Base-by-base conservation (phyloP, 2,329 filamentous ascomycete genomes). In the Trichoderma pleuroti region DNA sequence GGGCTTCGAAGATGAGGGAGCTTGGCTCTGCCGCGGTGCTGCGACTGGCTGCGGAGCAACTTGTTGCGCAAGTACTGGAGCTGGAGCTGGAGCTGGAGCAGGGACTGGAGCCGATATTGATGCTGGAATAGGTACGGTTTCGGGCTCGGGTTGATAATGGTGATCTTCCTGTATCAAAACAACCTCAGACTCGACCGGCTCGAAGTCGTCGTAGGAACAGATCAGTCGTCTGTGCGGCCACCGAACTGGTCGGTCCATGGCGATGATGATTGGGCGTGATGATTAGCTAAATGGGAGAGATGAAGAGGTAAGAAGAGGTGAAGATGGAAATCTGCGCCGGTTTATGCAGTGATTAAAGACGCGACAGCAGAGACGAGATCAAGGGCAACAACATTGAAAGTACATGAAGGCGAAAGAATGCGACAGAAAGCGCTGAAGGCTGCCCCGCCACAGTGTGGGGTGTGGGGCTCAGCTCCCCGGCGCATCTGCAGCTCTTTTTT, bases 151-250 rank as follows among this genome's bases (percentile, higher is more conserved):
- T n/a, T 70, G 70, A 11, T 26, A 67, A 49, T 63, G 36, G 1
- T 60, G 60, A 2, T 72, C 46, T n/a, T 70, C 74, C 54, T 75
- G 63, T n/a, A 75, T 72, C 26, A 78, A 72, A 26, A 81, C 74
- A 6, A 78, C 71, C 59, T 80, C 77, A 73, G 78, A 78, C 52
- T 82, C 78, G 64, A 88, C 83, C 9, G 86, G 87, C 77, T 89
- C 87, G 71, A 89, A 88, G 75, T 90, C 87, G 74, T 90, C 88
- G 72, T 86, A 85, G 76, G 76, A 90, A 90, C 71, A 90, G 83
- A 76, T 89, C 87, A n/a, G 74, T 90, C 88, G 75, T 90, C 87
- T 59, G 87, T 89, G 24, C 87, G 83, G 61, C 87, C 87, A 71
- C 85, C 84, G 74, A 89, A 89, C 75, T 89, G 87, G 73, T 89